Evolutionary conservation across 169 alveolate species (phyloP).

Genomic region (Plasmodium sp.): DNA sequence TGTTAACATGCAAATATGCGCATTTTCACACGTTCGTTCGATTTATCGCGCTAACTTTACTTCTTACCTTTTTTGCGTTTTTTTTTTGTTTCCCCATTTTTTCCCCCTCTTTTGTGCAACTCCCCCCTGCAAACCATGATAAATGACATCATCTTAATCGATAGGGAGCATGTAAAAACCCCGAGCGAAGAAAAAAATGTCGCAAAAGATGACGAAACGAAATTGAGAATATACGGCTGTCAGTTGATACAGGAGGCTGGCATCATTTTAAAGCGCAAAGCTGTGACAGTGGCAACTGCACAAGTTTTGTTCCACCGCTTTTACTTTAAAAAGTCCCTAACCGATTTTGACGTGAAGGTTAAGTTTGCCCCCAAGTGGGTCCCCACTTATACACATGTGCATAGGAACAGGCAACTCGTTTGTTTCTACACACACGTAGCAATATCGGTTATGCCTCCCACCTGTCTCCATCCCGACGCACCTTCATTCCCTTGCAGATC

Average conservation of each 20-base stretch:
- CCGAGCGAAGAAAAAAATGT: slow-evolving; percentile 75
- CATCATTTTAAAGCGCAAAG: slow-evolving; percentile 87
- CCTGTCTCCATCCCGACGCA: not conserved
- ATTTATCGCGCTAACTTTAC: not conserved
- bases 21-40: not conserved
- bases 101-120: not conserved
- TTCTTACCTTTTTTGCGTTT: not conserved
- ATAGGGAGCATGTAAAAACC: slow-evolving; percentile 30
- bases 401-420: not conserved
- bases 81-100: not conserved
- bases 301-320: slow-evolving; percentile 91
- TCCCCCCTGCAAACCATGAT: slow-evolving; percentile 32
- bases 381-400: not conserved
- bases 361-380: not conserved
- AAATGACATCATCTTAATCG: slow-evolving; percentile 59
- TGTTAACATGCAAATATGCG: not conserved
- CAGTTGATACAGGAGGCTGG: slow-evolving; percentile 89
- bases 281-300: slow-evolving; percentile 91
- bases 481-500: slow-evolving; percentile 70
- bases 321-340: slow-evolving; percentile 87
- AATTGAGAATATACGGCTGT: slow-evolving; percentile 73
- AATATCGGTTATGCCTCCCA: not conserved
- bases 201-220: slow-evolving; percentile 28
- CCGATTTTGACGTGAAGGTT: slow-evolving; percentile 89
- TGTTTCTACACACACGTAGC: not conserved